These are phyloP conservation scores for Xylogone sp. DNA, from an alignment of 2,329 filamentous ascomycete genomes.

Conservation along the genomic window DNA sequence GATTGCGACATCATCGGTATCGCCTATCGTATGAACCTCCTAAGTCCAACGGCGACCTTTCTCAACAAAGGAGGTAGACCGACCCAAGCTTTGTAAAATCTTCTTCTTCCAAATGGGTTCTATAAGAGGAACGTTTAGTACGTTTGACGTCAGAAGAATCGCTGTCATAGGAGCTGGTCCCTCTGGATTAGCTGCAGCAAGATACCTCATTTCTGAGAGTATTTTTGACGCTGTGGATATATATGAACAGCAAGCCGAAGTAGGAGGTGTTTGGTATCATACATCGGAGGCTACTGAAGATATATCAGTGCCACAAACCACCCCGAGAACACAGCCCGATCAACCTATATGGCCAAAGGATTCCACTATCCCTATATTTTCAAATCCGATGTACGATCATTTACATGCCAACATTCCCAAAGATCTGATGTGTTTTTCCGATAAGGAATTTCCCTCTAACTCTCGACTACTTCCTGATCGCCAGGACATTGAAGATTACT, in stretches of 20 bases:
- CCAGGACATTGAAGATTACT: conserved; percentile 66
- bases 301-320: conserved; percentile 64
- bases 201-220: conserved; percentile 72
- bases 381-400: conserved; percentile 79
- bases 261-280: conserved; percentile 90
- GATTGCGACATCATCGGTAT: neutral
- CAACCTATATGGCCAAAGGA: conserved; percentile 50
- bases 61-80: too few relatives aligned
- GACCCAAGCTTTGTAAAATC: neutral
- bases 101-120: conserved; percentile 21
- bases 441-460: conserved; percentile 60
- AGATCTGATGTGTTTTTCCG: conserved; percentile 75
- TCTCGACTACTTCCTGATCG: conserved; percentile 73
- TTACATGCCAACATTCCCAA: conserved; percentile 87
- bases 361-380: conserved; percentile 50
- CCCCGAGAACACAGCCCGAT: conserved; percentile 58
- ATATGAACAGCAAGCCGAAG: conserved; percentile 74
- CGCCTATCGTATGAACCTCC: too few relatives aligned
- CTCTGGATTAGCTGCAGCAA: conserved; percentile 72
- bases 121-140: conserved; percentile 7
- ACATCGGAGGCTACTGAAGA: conserved; percentile 40
- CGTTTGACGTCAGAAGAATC: conserved; percentile 50
- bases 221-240: conserved; percentile 67
- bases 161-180: conserved; percentile 84
- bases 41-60: too few relatives aligned